Percentiles rank a stretch among this genome's conserved stretches.
phyloP scores from a whole-genome alignment of 129 eudicot genomes.

The Tagetes erecta region DNA sequence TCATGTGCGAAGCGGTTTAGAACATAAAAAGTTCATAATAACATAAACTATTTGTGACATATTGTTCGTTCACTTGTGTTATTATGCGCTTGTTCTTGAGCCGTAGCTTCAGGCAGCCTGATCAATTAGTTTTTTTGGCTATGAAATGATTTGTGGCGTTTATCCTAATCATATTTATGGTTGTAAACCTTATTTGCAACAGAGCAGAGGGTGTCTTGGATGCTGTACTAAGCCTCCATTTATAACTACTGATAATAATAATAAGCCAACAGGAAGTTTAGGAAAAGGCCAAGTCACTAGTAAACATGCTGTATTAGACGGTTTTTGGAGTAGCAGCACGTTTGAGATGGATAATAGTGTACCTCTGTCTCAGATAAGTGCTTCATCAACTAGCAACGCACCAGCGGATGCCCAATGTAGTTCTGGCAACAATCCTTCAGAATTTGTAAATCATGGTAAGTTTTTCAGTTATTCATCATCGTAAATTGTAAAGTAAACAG shows the following conservation, averaged over 20 bases:
- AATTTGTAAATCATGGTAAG: conserved; percentile 75
- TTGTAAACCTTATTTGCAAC: conserved; percentile 76
- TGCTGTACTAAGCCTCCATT: conserved; percentile 66
- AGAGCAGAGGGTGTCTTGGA: conserved; percentile 99
- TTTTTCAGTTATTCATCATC: background rate
- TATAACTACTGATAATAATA: conserved; percentile 55
- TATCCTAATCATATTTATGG: conserved; percentile 45
- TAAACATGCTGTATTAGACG: conserved; percentile 56
- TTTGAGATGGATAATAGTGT: conserved; percentile 76
- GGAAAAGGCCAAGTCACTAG: conserved; percentile 32
- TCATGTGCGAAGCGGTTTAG: background rate
- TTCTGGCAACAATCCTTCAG: conserved; percentile 57
- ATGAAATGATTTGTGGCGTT: background rate
- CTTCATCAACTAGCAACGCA: conserved; percentile 69
- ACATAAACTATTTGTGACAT: background rate
- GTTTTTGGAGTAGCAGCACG: conserved; percentile 75
- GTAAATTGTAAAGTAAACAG: background rate
- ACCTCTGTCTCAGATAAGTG: conserved; percentile 67
- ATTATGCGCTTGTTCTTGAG: background rate
- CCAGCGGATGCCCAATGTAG: conserved; percentile 48
- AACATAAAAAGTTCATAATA: background rate
- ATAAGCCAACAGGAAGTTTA: conserved; percentile 57
- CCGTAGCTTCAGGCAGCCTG: background rate
- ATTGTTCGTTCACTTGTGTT: conserved; percentile 5
- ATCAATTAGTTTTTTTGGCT: background rate